Evolutionary conservation across 73 alveolate species (phyloP).

Genomic region (Paraurostyla sp.): DNA sequence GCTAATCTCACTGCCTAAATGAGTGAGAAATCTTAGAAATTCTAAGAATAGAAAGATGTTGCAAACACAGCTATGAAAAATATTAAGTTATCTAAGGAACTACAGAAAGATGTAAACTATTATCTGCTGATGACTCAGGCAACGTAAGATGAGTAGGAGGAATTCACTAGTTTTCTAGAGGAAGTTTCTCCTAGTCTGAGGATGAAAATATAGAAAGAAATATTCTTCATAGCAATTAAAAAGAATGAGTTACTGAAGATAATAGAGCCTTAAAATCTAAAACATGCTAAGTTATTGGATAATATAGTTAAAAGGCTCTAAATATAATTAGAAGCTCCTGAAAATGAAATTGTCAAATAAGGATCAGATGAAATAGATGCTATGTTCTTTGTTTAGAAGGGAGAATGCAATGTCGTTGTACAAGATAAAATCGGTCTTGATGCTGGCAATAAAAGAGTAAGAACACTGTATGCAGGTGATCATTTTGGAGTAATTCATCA

Average conservation of each 20-base stretch:
- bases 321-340: constrained; percentile 46
- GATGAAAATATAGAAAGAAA: constrained; percentile 8
- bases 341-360: constrained; percentile 20
- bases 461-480: constrained; percentile 55
- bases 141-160: constrained; percentile 60
- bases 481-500: constrained; percentile 59
- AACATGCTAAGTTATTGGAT: not conserved
- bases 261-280: not conserved
- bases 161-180: constrained; percentile 31
- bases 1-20: constrained; percentile 40
- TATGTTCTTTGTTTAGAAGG: constrained; percentile 53
- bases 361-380: constrained; percentile 58
- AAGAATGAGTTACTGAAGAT: constrained; percentile 34
- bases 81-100: constrained; percentile 22
- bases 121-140: constrained; percentile 44
- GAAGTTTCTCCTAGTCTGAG: constrained; percentile 59
- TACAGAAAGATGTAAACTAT: constrained; percentile 30
- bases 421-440: constrained; percentile 18
- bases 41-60: constrained; percentile 47
- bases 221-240: constrained; percentile 16
- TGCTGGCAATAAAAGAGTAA: constrained; percentile 24
- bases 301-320: constrained; percentile 31
- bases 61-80: constrained; percentile 68
- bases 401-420: constrained; percentile 51
- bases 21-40: constrained; percentile 53